Percentiles rank a stretch among this genome's conserved stretches.
phyloP scores from a whole-genome alignment of 352 stramenopile genomes.

The Globisporangium cederbergense region DNA sequence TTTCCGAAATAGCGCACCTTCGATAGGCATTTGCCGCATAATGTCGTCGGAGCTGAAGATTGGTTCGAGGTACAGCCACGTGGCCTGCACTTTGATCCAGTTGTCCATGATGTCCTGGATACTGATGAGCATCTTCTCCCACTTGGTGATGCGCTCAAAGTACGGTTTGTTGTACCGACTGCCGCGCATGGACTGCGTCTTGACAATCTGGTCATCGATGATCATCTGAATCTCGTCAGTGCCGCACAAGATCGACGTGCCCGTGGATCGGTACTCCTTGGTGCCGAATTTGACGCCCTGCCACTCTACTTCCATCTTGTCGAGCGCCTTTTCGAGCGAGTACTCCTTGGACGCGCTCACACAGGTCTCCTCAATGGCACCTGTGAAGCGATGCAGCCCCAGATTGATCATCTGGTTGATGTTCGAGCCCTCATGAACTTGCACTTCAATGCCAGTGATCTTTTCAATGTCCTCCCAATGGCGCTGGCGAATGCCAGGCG shows the following conservation, averaged over 20 bases:
- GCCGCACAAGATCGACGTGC: slow-evolving; percentile 88
- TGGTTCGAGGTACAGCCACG: slow-evolving; percentile 92
- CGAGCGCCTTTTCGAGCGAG: slow-evolving; percentile 89
- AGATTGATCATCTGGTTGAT: slow-evolving; percentile 91
- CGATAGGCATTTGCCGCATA: slow-evolving; percentile 90
- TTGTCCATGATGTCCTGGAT: slow-evolving; percentile 93
- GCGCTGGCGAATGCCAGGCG: slow-evolving; percentile 87
- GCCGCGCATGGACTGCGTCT: slow-evolving; percentile 93
- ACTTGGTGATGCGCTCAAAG: slow-evolving; percentile 81
- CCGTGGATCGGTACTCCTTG: slow-evolving; percentile 92
- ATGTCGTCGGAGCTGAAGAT: slow-evolving; percentile 94
- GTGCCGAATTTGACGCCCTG: slow-evolving; percentile 89
- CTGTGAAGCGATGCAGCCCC: slow-evolving; percentile 79
- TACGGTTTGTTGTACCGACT: slow-evolving; percentile 93
- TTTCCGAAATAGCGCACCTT: slow-evolving; percentile 84
- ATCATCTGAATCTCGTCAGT: slow-evolving; percentile 92
- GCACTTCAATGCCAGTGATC: slow-evolving; percentile 85
- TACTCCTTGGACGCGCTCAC: slow-evolving; percentile 94
- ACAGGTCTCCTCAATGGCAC: slow-evolving; percentile 90
- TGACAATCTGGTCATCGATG: slow-evolving; percentile 95
- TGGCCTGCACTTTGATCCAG: slow-evolving; percentile 93
- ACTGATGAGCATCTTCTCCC: slow-evolving; percentile 89
- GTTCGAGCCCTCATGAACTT: slow-evolving; percentile 88
- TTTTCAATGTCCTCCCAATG: slow-evolving; percentile 93
- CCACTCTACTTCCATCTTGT: slow-evolving; percentile 95